A percentile compares a stretch with the other conserved stretches of the same genome.
Conservation (phyloP, 768 basidiomycete genomes). For the Tricholoma flavovirens region DNA sequence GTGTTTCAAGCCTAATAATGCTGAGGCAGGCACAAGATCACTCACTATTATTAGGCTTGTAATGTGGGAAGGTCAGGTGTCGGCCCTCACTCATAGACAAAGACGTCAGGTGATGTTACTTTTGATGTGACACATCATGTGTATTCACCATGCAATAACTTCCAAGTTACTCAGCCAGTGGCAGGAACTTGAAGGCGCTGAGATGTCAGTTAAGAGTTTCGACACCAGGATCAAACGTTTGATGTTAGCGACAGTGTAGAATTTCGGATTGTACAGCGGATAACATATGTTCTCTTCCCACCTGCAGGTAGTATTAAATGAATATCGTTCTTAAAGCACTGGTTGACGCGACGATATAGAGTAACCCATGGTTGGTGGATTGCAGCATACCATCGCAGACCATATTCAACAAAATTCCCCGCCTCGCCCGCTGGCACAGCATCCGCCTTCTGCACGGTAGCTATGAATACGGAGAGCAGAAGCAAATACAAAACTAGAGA, state of each 20-base stretch:
- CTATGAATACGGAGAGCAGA: neutral
- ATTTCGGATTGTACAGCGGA: slow-evolving; percentile 14
- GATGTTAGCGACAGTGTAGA: slow-evolving; percentile 14
- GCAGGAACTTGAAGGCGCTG: no score
- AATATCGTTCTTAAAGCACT: no score
- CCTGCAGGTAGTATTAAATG: neutral
- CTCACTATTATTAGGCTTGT: no score
- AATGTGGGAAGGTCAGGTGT: no score
- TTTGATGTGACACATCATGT: no score
- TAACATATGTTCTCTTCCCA: slow-evolving; percentile 17
- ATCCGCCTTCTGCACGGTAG: slow-evolving; percentile 4
- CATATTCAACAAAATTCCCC: slow-evolving; percentile 13
- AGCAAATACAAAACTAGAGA: neutral
- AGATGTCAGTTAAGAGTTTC: slow-evolving; percentile 14
- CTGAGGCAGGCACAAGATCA: no score
- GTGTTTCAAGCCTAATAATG: no score
- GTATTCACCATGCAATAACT: no score
- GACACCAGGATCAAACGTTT: slow-evolving; percentile 13
- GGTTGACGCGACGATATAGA: neutral
- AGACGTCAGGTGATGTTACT: no score
- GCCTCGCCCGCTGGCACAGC: slow-evolving; percentile 5
- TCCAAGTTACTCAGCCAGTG: no score
- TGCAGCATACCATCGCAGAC: slow-evolving; percentile 13
- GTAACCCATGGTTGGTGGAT: slow-evolving; percentile 14
- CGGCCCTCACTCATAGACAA: no score